A percentile compares a stretch with the other conserved stretches of the same genome.
These are phyloP conservation scores for Colletotrichum lupini DNA, from an alignment of 2,329 filamentous ascomycete genomes.

Conservation along the genomic window DNA sequence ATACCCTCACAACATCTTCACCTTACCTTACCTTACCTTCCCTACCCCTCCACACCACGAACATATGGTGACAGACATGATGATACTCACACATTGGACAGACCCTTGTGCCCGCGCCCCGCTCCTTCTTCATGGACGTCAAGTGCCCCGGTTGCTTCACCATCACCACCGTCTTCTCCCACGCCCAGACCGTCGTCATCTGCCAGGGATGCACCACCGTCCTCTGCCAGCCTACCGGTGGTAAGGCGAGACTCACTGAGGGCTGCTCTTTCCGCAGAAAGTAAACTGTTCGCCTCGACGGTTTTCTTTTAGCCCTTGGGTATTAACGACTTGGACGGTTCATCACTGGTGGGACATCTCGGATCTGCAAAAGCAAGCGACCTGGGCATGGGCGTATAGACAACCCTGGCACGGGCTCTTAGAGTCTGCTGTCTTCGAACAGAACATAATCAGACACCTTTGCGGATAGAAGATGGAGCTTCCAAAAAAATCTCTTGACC, in stretches of 20 bases:
- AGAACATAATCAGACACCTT: constrained; percentile 59
- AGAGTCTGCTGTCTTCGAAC: constrained; percentile 46
- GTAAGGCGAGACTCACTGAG: constrained; percentile 98
- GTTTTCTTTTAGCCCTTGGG: constrained; percentile 58
- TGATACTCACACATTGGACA: constrained; percentile 50
- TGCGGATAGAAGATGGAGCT: constrained; percentile 81
- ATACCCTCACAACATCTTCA: constrained; percentile 16
- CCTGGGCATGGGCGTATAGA: constrained; percentile 63
- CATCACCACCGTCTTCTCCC: constrained; percentile 99
- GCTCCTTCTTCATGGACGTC: constrained; percentile 99
- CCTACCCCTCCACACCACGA: background rate
- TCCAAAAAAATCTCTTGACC: constrained; percentile 64
- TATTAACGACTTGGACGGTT: constrained; percentile 62
- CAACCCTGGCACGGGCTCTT: constrained; percentile 49
- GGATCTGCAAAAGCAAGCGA: constrained; percentile 65
- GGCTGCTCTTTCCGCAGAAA: constrained; percentile 99
- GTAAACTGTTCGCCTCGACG: constrained; percentile 74
- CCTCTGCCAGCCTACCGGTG: constrained; percentile 99
- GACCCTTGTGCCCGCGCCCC: constrained; percentile 94
- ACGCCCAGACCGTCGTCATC: constrained; percentile 99
- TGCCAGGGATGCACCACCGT: constrained; percentile 99
- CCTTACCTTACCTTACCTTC: background rate
- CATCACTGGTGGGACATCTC: constrained; percentile 64
- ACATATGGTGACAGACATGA: background rate
- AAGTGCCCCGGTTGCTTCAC: constrained; percentile 99